Evolutionary conservation across 345 rosid species (phyloP).

Genomic region (Trapa bicornis): DNA sequence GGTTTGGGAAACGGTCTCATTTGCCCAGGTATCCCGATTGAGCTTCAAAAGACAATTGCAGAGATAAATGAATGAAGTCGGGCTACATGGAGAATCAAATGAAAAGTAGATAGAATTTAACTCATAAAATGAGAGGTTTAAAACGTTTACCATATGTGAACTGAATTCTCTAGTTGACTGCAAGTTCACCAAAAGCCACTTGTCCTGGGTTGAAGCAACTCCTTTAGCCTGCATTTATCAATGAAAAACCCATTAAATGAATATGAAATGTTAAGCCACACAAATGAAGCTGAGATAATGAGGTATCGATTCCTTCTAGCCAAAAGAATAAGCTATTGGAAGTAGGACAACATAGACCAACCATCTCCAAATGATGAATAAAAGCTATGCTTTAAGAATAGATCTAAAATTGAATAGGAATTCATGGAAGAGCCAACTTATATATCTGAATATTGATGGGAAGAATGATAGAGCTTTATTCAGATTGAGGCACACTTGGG

Average conservation of each 20-base stretch:
- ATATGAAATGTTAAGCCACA: background rate
- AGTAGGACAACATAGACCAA: background rate
- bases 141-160: slow-evolving; percentile 65
- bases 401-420: background rate
- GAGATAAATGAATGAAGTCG: background rate
- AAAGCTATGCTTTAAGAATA: background rate
- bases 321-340: background rate
- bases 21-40: slow-evolving; percentile 98
- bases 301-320: background rate
- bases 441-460: background rate
- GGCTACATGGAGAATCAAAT: background rate
- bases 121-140: background rate
- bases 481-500: background rate
- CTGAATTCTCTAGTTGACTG: slow-evolving; percentile 87
- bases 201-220: slow-evolving; percentile 62
- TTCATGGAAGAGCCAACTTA: background rate
- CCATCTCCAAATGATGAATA: background rate
- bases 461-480: background rate
- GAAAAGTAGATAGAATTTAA: background rate
- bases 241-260: slow-evolving; percentile 9
- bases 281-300: background rate
- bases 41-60: slow-evolving; percentile 45
- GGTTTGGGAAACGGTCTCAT: slow-evolving; percentile 88
- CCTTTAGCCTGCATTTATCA: slow-evolving; percentile 52
- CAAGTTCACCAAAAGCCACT: slow-evolving; percentile 93